These are phyloP conservation scores for Pestalotiopsis sp. DNA, from an alignment of 2,329 filamentous ascomycete species.

Conservation along the genomic window DNA sequence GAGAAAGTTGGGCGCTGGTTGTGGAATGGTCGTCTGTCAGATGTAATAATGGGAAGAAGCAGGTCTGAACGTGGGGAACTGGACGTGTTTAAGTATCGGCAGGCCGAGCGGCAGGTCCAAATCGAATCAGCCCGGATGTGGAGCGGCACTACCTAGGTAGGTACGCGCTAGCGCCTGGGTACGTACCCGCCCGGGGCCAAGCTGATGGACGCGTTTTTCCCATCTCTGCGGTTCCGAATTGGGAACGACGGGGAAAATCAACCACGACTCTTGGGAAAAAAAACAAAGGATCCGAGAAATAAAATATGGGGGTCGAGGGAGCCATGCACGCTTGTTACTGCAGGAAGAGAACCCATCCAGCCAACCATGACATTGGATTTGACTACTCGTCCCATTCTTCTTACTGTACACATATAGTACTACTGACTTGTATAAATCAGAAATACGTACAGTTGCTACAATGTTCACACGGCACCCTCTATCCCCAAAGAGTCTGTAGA, in stretches of 20 bases:
- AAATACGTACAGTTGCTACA: too few species aligned
- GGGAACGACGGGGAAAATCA: background rate
- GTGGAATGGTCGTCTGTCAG: slow-evolving; percentile 16
- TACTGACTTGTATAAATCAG: too few species aligned
- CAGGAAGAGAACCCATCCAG: background rate
- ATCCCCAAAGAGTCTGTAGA: too few species aligned
- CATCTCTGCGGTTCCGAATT: background rate
- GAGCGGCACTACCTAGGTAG: background rate
- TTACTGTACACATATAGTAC: background rate
- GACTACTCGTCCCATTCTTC: background rate
- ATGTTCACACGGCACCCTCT: too few species aligned
- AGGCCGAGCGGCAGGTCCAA: slow-evolving; percentile 22
- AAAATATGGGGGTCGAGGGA: background rate
- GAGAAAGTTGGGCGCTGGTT: slow-evolving; percentile 23
- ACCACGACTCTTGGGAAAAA: background rate
- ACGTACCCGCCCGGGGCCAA: too few species aligned
- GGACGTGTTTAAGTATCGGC: slow-evolving; percentile 20
- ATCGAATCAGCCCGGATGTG: slow-evolving; percentile 34
- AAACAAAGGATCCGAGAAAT: background rate
- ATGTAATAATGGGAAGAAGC: slow-evolving; percentile 14
- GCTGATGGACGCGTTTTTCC: too few species aligned
- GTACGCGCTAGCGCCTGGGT: background rate
- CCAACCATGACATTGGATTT: slow-evolving; percentile 5
- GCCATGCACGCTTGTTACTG: background rate
- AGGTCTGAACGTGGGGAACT: slow-evolving; percentile 20